A percentile compares a stretch with the other conserved stretches of the same genome.
phyloP scores from a whole-genome alignment of 352 stramenopile species.

The Phytopythium boreale region DNA sequence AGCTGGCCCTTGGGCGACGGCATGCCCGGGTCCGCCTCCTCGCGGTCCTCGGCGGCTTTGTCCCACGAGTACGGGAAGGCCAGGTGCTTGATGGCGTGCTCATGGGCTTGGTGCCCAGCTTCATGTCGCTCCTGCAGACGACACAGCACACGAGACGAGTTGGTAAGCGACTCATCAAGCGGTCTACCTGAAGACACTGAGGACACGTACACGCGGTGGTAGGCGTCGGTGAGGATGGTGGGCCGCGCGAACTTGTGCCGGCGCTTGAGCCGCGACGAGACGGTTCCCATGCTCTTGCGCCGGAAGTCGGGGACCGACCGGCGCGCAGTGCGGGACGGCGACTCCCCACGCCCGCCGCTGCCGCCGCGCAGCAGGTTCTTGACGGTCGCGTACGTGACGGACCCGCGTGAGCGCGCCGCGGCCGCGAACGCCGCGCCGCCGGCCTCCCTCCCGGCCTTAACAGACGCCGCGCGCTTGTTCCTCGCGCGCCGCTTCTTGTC shows the following conservation, averaged over 20 bases:
- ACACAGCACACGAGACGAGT: background rate
- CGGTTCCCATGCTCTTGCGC: constrained; percentile 51
- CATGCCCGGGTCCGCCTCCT: constrained; percentile 48
- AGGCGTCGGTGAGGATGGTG: constrained; percentile 66
- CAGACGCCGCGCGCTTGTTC: background rate
- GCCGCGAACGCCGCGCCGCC: constrained; percentile 4
- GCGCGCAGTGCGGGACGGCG: constrained; percentile 30
- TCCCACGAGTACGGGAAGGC: constrained; percentile 37
- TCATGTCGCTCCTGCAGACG: constrained; percentile 64
- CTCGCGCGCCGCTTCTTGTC: background rate
- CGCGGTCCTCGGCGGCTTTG: constrained; percentile 16
- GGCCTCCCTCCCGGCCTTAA: background rate
- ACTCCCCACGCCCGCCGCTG: constrained; percentile 8
- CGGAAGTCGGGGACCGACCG: constrained; percentile 27
- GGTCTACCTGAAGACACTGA: background rate
- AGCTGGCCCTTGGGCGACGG: constrained; percentile 51
- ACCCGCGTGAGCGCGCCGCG: constrained; percentile 26
- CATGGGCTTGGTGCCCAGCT: constrained; percentile 58
- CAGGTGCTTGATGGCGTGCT: constrained; percentile 40
- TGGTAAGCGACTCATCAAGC: background rate
- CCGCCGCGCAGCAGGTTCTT: constrained; percentile 61
- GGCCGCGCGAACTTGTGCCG: constrained; percentile 62
- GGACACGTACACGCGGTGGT: constrained; percentile 57
- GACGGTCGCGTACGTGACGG: constrained; percentile 52
- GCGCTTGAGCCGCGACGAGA: constrained; percentile 62